Conservation (phyloP, 305 asterid genomes). For the Euphrasia arctica region DNA sequence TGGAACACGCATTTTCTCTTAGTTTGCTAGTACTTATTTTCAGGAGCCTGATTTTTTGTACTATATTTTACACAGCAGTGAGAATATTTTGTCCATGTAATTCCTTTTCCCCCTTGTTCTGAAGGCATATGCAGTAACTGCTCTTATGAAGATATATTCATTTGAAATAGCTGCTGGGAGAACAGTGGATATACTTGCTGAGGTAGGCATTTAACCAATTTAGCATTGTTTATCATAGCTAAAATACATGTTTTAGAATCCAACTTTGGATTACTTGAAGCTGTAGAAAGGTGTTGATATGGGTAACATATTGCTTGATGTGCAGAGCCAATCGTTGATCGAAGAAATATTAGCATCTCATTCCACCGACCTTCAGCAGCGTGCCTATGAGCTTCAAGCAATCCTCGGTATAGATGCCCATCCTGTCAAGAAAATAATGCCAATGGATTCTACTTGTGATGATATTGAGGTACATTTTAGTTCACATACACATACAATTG, state of each 20-base stretch:
- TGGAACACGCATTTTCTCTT: constrained; percentile 6
- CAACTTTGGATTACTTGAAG: constrained; percentile 22
- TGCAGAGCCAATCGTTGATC: constrained; percentile 88
- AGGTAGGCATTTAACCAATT: constrained; percentile 49
- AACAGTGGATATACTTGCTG: constrained; percentile 76
- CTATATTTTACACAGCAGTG: constrained; percentile 3
- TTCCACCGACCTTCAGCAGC: constrained; percentile 98
- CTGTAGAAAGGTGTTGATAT: constrained; percentile 23
- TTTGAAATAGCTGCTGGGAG: constrained; percentile 96
- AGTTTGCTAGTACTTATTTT: constrained; percentile 6
- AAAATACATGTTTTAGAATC: constrained; percentile 12
- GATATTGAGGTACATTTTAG: constrained; percentile 67
- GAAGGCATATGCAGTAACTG: constrained; percentile 93
- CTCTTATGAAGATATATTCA: constrained; percentile 86
- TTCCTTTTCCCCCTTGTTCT: constrained; percentile 32
- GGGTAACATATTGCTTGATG: constrained; percentile 31
- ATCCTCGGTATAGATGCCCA: constrained; percentile 66
- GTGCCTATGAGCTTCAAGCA: constrained; percentile 95
- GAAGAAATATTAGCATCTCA: constrained; percentile 88
- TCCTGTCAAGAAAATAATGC: constrained; percentile 68
- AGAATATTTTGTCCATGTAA: constrained; percentile 18
- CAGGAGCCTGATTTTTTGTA: background rate
- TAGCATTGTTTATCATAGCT: constrained; percentile 13
- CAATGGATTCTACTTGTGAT: constrained; percentile 84
- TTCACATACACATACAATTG: background rate